phyloP scores from a whole-genome alignment of 108 stramenopile species.

The Licmophora abbreviata region DNA sequence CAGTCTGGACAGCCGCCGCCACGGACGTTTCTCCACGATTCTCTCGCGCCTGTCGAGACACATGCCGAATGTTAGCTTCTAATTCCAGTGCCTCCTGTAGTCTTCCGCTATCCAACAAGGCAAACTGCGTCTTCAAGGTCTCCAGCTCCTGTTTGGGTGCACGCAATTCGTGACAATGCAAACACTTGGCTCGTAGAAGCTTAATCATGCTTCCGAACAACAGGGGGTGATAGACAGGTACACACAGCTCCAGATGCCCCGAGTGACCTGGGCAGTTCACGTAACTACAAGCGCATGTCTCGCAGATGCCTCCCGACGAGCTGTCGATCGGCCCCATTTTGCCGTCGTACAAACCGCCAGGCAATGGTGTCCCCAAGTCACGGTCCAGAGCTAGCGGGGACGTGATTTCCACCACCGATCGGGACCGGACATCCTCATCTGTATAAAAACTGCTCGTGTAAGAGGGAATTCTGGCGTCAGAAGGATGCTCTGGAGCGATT shows the following conservation, averaged over 20 bases:
- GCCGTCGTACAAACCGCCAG: conserved; percentile 92
- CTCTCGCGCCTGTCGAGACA: neutral
- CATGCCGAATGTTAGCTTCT: conserved; percentile 37
- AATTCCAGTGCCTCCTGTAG: conserved; percentile 46
- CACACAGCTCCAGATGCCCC: conserved; percentile 94
- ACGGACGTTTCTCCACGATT: conserved; percentile 2
- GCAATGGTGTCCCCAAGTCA: conserved; percentile 72
- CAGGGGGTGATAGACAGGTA: conserved; percentile 93
- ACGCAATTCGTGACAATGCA: conserved; percentile 87
- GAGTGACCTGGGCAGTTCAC: conserved; percentile 91
- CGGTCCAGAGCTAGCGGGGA: conserved; percentile 81
- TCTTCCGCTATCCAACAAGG: conserved; percentile 48
- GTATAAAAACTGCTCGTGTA: conserved; percentile 56
- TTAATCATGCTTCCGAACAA: conserved; percentile 68
- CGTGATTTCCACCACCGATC: conserved; percentile 87
- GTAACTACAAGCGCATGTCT: conserved; percentile 83
- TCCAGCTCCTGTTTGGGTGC: conserved; percentile 21
- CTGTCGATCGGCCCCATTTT: conserved; percentile 75
- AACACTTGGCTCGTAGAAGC: conserved; percentile 87
- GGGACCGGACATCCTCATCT: conserved; percentile 81
- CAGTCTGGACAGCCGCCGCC: neutral
- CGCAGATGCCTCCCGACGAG: conserved; percentile 46
- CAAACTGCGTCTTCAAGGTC: conserved; percentile 54
- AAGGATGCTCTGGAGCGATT: too few relatives aligned
- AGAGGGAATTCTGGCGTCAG: neutral